Percentiles rank a stretch among this genome's conserved stretches.
Conservation (phyloP, 495 filamentous ascomycete genomes). For the Peziza echinospora region DNA sequence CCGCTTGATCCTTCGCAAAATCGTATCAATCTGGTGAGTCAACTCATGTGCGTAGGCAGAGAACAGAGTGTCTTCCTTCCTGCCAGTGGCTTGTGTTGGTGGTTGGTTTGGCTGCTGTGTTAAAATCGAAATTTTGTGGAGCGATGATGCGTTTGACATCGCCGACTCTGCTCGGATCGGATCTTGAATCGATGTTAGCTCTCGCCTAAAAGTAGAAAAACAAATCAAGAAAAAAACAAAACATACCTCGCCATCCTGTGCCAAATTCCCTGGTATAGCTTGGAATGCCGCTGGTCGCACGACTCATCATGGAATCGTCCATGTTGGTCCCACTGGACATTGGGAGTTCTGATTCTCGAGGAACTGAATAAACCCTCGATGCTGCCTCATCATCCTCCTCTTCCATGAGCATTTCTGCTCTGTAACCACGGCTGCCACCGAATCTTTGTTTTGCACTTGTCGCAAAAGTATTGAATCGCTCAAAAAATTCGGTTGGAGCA, state of each 20-base stretch:
- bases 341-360: neutral
- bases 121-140: too few relatives aligned
- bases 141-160: neutral
- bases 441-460: slow-evolving; percentile 4
- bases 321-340: slow-evolving; percentile 14
- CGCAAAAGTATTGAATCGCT: slow-evolving; percentile 9
- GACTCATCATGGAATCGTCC: slow-evolving; percentile 13
- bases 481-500: slow-evolving; percentile 8
- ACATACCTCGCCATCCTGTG: slow-evolving; percentile 15
- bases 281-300: slow-evolving; percentile 16
- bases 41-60: slow-evolving; percentile 18
- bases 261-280: slow-evolving; percentile 15
- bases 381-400: slow-evolving; percentile 8
- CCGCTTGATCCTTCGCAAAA: slow-evolving; percentile 14
- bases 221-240: too few relatives aligned
- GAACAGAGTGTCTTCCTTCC: slow-evolving; percentile 4
- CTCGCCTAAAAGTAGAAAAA: too few relatives aligned
- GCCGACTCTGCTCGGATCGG: slow-evolving; percentile 1
- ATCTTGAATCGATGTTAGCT: too few relatives aligned
- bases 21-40: slow-evolving; percentile 13
- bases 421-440: slow-evolving; percentile 1
- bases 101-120: neutral
- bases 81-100: neutral
- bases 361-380: slow-evolving; percentile 5
- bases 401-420: neutral